These are phyloP conservation scores for Lactarius hatsudake DNA, from an alignment of 768 basidiomycete genomes.

Conservation along the genomic window DNA sequence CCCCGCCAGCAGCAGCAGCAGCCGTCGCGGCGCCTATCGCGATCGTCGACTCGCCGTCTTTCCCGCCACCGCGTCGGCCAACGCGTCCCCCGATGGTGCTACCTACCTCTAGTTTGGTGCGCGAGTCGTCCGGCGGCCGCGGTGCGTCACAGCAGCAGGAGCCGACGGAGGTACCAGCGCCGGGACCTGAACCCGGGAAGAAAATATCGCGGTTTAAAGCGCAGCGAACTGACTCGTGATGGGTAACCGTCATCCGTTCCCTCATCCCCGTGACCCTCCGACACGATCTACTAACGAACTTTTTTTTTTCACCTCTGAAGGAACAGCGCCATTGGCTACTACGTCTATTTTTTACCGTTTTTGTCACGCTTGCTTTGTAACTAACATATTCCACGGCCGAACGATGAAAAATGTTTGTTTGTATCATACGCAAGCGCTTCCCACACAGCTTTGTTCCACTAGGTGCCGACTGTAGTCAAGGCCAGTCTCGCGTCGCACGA, in stretches of 20 bases:
- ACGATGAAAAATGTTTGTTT: too few species aligned
- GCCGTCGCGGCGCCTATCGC: neutral
- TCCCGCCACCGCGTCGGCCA: constrained; percentile 21
- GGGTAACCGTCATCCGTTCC: neutral
- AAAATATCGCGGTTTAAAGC: constrained; percentile 32
- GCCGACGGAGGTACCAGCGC: neutral
- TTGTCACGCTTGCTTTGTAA: neutral
- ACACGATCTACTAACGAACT: neutral
- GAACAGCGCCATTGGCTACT: too few species aligned
- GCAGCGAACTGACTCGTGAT: constrained; percentile 25
- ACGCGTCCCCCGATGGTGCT: constrained; percentile 28
- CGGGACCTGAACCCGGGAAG: constrained; percentile 21
- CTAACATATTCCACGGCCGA: too few species aligned
- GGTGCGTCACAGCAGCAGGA: neutral
- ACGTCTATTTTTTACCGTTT: neutral
- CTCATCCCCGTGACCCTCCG: neutral
- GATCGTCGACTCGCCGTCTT: constrained; percentile 30
- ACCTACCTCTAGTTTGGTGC: constrained; percentile 22
- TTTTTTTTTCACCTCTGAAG: neutral
- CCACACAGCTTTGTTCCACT: too few species aligned
- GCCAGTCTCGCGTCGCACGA: too few species aligned
- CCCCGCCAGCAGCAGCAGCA: neutral
- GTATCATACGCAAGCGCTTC: too few species aligned
- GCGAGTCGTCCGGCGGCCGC: neutral
- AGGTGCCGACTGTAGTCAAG: too few species aligned